Evolutionary conservation across 2,329 filamentous ascomycete species (phyloP).

Genomic region (Cordyceps farinosa): DNA sequence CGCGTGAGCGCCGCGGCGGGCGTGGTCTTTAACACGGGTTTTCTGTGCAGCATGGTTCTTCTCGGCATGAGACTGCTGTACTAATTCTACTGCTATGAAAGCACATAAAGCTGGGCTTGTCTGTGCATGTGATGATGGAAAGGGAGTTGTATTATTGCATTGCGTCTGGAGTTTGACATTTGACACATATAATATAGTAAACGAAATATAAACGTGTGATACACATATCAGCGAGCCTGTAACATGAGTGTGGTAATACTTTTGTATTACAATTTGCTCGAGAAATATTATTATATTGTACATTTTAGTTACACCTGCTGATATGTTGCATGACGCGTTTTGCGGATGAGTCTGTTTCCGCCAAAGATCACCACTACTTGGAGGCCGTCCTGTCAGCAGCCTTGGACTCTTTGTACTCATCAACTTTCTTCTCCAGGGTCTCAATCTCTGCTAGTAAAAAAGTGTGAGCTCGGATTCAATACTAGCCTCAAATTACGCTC

Average conservation of each 20-base stretch:
- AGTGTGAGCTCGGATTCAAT: background rate
- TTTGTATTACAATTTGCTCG: background rate
- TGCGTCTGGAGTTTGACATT: slow-evolving; percentile 8
- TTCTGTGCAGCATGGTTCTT: background rate
- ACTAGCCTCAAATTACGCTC: too few relatives aligned
- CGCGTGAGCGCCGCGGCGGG: slow-evolving; percentile 9
- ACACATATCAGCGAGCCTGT: background rate
- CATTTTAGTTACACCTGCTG: background rate
- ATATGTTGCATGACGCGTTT: background rate
- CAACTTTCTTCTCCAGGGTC: slow-evolving; percentile 15
- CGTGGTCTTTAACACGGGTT: background rate
- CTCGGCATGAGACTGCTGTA: background rate
- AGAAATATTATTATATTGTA: background rate
- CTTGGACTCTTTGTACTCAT: slow-evolving; percentile 16
- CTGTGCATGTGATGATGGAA: background rate
- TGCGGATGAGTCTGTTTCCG: background rate
- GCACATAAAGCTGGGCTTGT: background rate
- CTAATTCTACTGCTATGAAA: background rate
- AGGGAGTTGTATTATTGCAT: background rate
- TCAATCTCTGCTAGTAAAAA: slow-evolving; percentile 6
- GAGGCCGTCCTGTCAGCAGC: background rate
- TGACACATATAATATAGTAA: background rate
- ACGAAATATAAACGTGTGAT: background rate
- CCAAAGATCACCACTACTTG: background rate
- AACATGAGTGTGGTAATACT: background rate